A percentile compares a stretch with the other conserved stretches of the same genome.
Conservation (phyloP, 495 filamentous ascomycete genomes). For the Xylaria intraflava region DNA sequence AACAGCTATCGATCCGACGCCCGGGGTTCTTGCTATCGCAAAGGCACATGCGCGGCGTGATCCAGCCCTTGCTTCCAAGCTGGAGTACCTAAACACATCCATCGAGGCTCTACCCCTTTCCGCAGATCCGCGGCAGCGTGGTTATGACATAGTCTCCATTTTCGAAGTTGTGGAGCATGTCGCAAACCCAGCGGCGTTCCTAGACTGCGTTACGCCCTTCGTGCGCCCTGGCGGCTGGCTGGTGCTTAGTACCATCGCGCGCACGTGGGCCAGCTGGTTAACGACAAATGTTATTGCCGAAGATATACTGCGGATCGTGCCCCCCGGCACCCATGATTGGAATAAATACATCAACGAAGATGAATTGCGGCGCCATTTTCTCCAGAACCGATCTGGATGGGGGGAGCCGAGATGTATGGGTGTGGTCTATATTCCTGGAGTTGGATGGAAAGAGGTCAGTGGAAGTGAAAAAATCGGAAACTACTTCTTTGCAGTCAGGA, state of each 20-base stretch:
- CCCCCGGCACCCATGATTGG: slow-evolving; percentile 93
- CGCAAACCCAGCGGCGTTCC: slow-evolving; percentile 60
- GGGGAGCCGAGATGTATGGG: slow-evolving; percentile 60
- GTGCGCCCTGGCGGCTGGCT: slow-evolving; percentile 91
- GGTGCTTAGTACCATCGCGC: slow-evolving; percentile 80
- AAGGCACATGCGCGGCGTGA: slow-evolving; percentile 59
- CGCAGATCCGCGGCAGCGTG: slow-evolving; percentile 25
- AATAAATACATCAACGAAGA: slow-evolving; percentile 83
- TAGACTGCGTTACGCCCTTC: slow-evolving; percentile 59
- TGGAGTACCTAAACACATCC: slow-evolving; percentile 63
- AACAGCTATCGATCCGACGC: slow-evolving; percentile 77
- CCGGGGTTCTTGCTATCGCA: slow-evolving; percentile 73
- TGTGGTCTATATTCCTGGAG: slow-evolving; percentile 79
- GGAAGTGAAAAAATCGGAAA: slow-evolving; percentile 87
- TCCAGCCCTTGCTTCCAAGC: slow-evolving; percentile 55
- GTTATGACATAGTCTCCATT: slow-evolving; percentile 70
- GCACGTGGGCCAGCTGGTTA: slow-evolving; percentile 79
- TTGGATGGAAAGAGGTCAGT: slow-evolving; percentile 81
- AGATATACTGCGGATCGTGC: slow-evolving; percentile 80
- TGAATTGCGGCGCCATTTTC: slow-evolving; percentile 62
- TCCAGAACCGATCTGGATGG: slow-evolving; percentile 44
- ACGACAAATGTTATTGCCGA: slow-evolving; percentile 91
- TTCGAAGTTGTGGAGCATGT: slow-evolving; percentile 98
- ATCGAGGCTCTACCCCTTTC: slow-evolving; percentile 60
- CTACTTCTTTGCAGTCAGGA: slow-evolving; percentile 91